A percentile compares a stretch with the other conserved stretches of the same genome.
These are phyloP conservation scores for Xylaria intraflava DNA, from an alignment of 495 filamentous ascomycete genomes.

Conservation along the genomic window DNA sequence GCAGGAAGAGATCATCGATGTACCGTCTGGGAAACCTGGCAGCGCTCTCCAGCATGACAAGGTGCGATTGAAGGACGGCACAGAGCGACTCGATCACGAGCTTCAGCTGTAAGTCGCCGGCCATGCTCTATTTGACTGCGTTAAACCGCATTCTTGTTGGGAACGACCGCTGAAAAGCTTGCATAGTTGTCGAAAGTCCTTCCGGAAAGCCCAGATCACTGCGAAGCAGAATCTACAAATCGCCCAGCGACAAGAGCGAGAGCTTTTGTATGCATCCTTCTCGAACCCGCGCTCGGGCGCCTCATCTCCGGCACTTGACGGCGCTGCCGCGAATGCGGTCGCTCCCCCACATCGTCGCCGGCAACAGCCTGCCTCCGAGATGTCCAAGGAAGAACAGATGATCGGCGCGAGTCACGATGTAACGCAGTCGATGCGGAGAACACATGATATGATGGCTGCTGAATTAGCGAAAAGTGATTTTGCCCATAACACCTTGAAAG, in stretches of 20 bases:
- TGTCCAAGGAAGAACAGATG: conserved; percentile 56
- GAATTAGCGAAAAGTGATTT: conserved; percentile 82
- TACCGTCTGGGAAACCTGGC: conserved; percentile 41
- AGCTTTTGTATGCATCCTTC: conserved; percentile 64
- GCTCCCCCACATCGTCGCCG: conserved; percentile 13
- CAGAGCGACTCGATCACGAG: conserved; percentile 58
- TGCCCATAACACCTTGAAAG: conserved; percentile 77
- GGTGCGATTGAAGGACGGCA: conserved; percentile 55
- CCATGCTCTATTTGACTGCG: conserved; percentile 10
- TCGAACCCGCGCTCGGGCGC: conserved; percentile 33
- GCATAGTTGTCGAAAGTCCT: conserved; percentile 61
- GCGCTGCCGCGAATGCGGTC: conserved; percentile 14
- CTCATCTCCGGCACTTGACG: conserved; percentile 21
- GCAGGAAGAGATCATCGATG: conserved; percentile 67
- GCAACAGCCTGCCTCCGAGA: conserved; percentile 11
- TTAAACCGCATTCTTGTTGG: not conserved
- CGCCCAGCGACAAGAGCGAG: conserved; percentile 68
- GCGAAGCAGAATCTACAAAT: conserved; percentile 70
- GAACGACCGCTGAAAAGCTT: not conserved
- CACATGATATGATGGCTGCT: conserved; percentile 73
- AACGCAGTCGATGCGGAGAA: conserved; percentile 73
- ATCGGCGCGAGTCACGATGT: conserved; percentile 73
- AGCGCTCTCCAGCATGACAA: conserved; percentile 47
- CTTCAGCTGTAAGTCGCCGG: conserved; percentile 51
- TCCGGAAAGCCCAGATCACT: conserved; percentile 76